A percentile compares a stretch with the other conserved stretches of the same genome.
phyloP scores from a whole-genome alignment of 176 grass and related monocot genomes.

The Cenchrus americanus region DNA sequence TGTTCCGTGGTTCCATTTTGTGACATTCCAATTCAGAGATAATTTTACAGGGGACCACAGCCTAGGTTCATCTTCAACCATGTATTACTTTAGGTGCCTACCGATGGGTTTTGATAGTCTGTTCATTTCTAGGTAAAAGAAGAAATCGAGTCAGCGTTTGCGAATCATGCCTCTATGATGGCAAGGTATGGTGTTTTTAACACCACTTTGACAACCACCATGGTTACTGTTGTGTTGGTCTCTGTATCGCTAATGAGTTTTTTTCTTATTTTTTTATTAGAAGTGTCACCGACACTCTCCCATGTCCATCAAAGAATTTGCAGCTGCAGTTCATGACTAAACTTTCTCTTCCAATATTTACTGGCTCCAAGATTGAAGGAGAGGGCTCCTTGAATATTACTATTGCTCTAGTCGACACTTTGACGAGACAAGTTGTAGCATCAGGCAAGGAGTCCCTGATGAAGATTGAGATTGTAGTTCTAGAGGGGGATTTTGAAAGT shows the following conservation, averaged over 20 bases:
- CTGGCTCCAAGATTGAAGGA: conserved; percentile 84
- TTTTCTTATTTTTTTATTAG: conserved; percentile 43
- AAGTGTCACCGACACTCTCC: conserved; percentile 54
- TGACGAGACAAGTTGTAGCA: conserved; percentile 54
- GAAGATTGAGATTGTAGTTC: conserved; percentile 88
- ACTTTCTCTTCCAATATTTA: conserved; percentile 96
- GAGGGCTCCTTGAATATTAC: conserved; percentile 60
- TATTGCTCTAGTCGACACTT: conserved; percentile 68
- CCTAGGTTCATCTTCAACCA: not conserved
- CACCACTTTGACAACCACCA: conserved; percentile 13
- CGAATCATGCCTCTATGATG: conserved; percentile 68
- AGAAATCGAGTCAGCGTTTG: conserved; percentile 85
- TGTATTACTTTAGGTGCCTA: not conserved
- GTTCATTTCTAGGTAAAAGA: conserved; percentile 78
- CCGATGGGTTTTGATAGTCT: conserved; percentile 15
- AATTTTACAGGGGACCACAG: conserved; percentile 8
- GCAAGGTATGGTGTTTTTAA: conserved; percentile 50
- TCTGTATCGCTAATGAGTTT: conserved; percentile 33
- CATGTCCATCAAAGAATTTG: conserved; percentile 53
- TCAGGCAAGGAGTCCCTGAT: conserved; percentile 48
- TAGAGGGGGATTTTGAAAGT: conserved; percentile 90
- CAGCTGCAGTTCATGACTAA: conserved; percentile 82
- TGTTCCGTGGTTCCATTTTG: not conserved
- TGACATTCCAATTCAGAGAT: not conserved
- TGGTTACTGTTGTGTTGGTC: not conserved